Evolutionary conservation across 805 yeast genomes (phyloP).

Genomic region (Candida dajiaensis): DNA sequence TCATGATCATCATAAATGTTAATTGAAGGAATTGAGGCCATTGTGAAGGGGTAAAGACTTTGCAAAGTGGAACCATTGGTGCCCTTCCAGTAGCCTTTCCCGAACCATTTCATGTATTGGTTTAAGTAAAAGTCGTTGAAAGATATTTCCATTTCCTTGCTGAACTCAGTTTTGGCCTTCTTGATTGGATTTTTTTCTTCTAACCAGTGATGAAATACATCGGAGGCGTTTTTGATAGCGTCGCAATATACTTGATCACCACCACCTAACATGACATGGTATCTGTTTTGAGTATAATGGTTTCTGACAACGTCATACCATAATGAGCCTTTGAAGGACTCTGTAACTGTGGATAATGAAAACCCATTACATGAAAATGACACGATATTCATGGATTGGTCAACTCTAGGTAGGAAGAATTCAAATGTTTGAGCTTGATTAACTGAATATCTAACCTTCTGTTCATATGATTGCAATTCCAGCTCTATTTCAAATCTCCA

Average conservation of each 20-base stretch:
- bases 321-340: constrained; percentile 61
- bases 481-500: constrained; percentile 61
- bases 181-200: constrained; percentile 42
- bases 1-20: constrained; percentile 95
- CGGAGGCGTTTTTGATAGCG: constrained; percentile 56
- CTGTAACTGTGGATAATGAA: constrained; percentile 65
- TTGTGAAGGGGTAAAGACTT: constrained; percentile 61
- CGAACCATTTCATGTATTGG: constrained; percentile 85
- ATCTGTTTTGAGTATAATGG: constrained; percentile 52
- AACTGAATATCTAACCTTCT: constrained; percentile 56
- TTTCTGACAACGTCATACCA: constrained; percentile 81
- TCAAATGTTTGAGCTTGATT: constrained; percentile 46
- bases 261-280: constrained; percentile 96
- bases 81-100: constrained; percentile 82
- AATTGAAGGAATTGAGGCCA: constrained; percentile 78
- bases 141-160: constrained; percentile 45
- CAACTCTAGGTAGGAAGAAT: constrained; percentile 61
- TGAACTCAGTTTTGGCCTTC: constrained; percentile 38
- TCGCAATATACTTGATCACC: constrained; percentile 96
- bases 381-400: constrained; percentile 72
- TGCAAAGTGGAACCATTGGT: constrained; percentile 59
- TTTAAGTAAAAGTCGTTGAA: constrained; percentile 62
- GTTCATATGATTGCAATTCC: constrained; percentile 43
- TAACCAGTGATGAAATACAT: constrained; percentile 57
- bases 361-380: constrained; percentile 91